Base-by-base conservation (phyloP, 2,329 filamentous ascomycete species). In the Tolypocladium album region DNA sequence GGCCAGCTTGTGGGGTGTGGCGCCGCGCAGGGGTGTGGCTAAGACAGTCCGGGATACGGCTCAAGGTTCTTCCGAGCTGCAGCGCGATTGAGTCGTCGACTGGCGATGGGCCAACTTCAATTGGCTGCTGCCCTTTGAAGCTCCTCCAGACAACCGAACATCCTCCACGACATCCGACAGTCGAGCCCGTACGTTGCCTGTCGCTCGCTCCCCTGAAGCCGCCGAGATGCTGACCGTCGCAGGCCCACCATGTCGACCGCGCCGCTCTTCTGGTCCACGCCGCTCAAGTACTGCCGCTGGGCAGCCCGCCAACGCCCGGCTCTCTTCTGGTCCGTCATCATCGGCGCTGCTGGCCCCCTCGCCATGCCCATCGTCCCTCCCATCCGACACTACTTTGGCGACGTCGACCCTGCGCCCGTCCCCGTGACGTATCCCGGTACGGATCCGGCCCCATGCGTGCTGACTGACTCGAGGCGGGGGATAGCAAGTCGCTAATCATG, bases 391-490 rank as follows among this genome's bases (percentile, higher is more conserved):
- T 80, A 78, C 64, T 75, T 96, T 60, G 92, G 92, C 67, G 91
- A 96, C 72, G 77, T 86, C 67, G 82, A 86, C 67, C 83, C 88
- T 64, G 78, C 84, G 64, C 83, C 80, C 60, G 86, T 97, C 65
- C 94, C 94, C 39, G 78, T 92, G 74, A 95, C 92, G 72, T 99
- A 97, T 80, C 94, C 94, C 62, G 84, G 93, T 97, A 84, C 74
- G 90, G 83, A 13, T 55, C 39, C n/a, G 38, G 22, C 22, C 15
- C 50, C 31, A 36, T 22, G 6, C 50, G 12, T 17, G 50, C 27
- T 31, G 15, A 4, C 47, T 27, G n/a, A 11, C 31, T n/a, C 50
- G 27, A 22, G 50, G 50, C 20, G 6, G 24, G 20, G 12, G 47
- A 31, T 1, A 17, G 20, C 17, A 8, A 52, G 47, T 20, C 15